Evolutionary conservation across 2,329 filamentous ascomycete genomes (phyloP).

Genomic region (Penicillium thymicola): DNA sequence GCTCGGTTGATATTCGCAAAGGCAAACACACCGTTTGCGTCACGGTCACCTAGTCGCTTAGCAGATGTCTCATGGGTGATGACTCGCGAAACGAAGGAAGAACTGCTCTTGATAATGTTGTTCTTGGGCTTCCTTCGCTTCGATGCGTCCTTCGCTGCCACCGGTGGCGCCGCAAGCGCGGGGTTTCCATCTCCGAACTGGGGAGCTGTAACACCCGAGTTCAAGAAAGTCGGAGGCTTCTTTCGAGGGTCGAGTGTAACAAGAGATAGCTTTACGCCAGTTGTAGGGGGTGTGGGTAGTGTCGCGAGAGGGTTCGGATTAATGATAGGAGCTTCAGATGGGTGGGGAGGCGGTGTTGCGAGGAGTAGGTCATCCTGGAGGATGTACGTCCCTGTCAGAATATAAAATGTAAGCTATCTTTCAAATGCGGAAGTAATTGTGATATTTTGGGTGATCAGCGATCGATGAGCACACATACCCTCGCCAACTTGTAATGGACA

Average conservation of each 20-base stretch:
- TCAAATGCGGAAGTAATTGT: not conserved
- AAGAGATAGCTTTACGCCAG: slow-evolving; percentile 80
- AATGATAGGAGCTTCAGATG: slow-evolving; percentile 80
- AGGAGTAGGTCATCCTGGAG: slow-evolving; percentile 88
- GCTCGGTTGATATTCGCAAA: slow-evolving; percentile 96
- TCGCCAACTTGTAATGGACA: slow-evolving; percentile 91
- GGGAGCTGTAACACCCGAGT: slow-evolving; percentile 50
- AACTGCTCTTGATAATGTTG: slow-evolving; percentile 97
- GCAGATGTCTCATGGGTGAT: slow-evolving; percentile 80
- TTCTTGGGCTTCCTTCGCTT: slow-evolving; percentile 95
- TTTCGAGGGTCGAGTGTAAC: slow-evolving; percentile 66
- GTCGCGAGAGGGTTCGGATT: slow-evolving; percentile 92
- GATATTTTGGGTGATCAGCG: not conserved
- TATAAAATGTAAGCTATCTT: slow-evolving; percentile 22
- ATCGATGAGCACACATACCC: slow-evolving; percentile 53
- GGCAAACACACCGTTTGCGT: slow-evolving; percentile 74
- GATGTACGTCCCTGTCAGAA: slow-evolving; percentile 72
- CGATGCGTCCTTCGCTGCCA: slow-evolving; percentile 60
- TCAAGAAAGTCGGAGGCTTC: slow-evolving; percentile 37
- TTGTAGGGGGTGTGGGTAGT: slow-evolving; percentile 74
- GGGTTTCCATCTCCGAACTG: slow-evolving; percentile 86
- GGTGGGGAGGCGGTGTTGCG: slow-evolving; percentile 91
- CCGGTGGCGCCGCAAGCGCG: slow-evolving; percentile 55
- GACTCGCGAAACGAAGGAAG: slow-evolving; percentile 94
- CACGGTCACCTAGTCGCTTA: slow-evolving; percentile 76